phyloP scores from a whole-genome alignment of 1,284 basidiomycete genomes.

The Clitocybe nebularis region DNA sequence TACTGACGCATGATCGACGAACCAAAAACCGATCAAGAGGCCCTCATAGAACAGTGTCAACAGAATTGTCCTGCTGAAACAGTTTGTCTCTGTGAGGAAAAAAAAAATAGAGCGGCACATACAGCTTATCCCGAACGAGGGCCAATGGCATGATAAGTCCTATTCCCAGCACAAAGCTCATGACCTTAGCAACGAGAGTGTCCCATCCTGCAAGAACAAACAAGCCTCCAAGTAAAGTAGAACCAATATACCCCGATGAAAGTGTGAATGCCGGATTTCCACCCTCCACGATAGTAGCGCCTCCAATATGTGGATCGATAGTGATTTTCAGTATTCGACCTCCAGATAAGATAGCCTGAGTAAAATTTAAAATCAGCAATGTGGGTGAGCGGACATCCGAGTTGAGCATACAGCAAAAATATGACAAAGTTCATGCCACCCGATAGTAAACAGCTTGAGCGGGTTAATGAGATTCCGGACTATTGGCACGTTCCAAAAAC shows the following conservation, averaged over 20 bases:
- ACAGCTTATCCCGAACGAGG: conserved; percentile 82
- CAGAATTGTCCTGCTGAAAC: conserved; percentile 65
- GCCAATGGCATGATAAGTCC: conserved; percentile 70
- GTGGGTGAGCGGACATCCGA: conserved; percentile 5
- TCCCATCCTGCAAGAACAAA: conserved; percentile 78
- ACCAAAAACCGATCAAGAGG: conserved; percentile 79
- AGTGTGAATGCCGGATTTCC: conserved; percentile 68
- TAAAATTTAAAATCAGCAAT: conserved; percentile 8
- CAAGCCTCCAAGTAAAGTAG: conserved; percentile 71
- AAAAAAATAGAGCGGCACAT: conserved; percentile 23
- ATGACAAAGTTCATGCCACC: conserved; percentile 83
- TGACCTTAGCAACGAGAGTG: conserved; percentile 73
- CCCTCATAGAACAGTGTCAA: conserved; percentile 72
- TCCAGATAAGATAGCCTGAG: conserved; percentile 73
- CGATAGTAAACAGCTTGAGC: conserved; percentile 79
- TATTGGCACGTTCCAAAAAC: conserved; percentile 77
- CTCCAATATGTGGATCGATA: conserved; percentile 79
- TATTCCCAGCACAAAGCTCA: conserved; percentile 76
- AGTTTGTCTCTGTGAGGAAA: conserved; percentile 4
- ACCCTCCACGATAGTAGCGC: conserved; percentile 72
- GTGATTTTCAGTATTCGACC: conserved; percentile 72
- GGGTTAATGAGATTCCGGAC: conserved; percentile 73
- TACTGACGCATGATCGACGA: conserved; percentile 74
- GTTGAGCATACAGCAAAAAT: conserved; percentile 56
- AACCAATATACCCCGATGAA: conserved; percentile 74